Base-by-base conservation (phyloP, 495 filamentous ascomycete genomes). In the Astrocystis sublimbata region DNA sequence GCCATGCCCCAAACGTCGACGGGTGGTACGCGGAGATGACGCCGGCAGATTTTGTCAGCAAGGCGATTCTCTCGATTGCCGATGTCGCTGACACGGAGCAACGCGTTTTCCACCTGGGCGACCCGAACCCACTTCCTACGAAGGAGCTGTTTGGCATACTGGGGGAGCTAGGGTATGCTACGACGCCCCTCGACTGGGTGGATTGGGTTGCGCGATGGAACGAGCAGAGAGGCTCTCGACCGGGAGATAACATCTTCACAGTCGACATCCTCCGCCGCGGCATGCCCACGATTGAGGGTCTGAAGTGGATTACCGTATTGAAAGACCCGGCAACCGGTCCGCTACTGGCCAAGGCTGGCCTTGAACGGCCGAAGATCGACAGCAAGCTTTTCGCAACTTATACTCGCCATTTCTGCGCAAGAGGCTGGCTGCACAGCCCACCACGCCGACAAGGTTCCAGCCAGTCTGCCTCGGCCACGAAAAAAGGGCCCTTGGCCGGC, bases 11-110 rank as follows among this genome's bases (percentile, higher is more conserved):
- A 0, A 81, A 87, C 55, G 83, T 89, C 23, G 77, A 84, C 36
- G 86, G 84, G 53, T 89, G 87, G 86, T 81, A 83, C 28, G 85
- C 85, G 0, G 87, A 90, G 73, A 89, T 89, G 86, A 89, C 87
- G 2, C 87, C 87, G 0, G 87, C 87, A 2, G 86, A 90, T 71
- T 88, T 88, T 56, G 84, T 89, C 56, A 87, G 83, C 71, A 83
- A 83, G 62, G 80, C 84, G 0, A 88, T 90, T 58, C 68, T 88
- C 31, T 80, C 85, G 40, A 80, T 89, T 47, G 76, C 81, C 38
- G 81, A 83, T 12, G 77, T 86, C 42, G 80, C 74, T 1, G 68
- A 83, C 12, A 73, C 76, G 9, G 74, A 83, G 15, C 84, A 86
- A 61, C 78, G 75, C 0, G 71, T 89, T 19, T 87, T 87, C 75